Evolutionary conservation across 345 rosid species (phyloP).

Genomic region (Salix viminalis): DNA sequence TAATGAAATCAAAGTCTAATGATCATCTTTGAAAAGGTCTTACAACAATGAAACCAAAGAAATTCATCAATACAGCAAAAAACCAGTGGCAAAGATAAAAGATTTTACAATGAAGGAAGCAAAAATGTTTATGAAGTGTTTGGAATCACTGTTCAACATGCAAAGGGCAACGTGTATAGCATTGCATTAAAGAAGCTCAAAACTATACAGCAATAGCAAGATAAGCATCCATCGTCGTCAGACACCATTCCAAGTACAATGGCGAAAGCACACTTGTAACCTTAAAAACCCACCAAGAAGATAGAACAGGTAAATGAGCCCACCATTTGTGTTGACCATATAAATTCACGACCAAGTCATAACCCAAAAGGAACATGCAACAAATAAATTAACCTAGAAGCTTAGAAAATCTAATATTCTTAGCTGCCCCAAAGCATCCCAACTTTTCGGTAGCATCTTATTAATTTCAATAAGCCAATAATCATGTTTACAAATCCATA

Average conservation of each 20-base stretch:
- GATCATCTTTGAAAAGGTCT: neutral
- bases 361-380: neutral
- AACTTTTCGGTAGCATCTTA: neutral
- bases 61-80: no score
- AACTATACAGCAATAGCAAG: neutral
- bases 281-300: neutral
- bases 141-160: neutral
- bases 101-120: neutral
- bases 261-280: neutral
- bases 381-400: neutral
- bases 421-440: neutral
- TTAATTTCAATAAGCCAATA: neutral
- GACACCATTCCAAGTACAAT: neutral
- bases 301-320: neutral
- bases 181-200: neutral
- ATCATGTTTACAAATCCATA: neutral
- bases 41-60: neutral
- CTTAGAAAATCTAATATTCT: neutral
- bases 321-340: neutral
- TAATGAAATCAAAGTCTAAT: neutral
- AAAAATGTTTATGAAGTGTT: neutral
- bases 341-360: neutral
- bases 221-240: neutral
- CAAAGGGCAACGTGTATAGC: neutral
- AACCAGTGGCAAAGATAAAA: neutral